Evolutionary conservation across 148 eudicot species (phyloP).

Genomic region (Suaeda aralocaspica): DNA sequence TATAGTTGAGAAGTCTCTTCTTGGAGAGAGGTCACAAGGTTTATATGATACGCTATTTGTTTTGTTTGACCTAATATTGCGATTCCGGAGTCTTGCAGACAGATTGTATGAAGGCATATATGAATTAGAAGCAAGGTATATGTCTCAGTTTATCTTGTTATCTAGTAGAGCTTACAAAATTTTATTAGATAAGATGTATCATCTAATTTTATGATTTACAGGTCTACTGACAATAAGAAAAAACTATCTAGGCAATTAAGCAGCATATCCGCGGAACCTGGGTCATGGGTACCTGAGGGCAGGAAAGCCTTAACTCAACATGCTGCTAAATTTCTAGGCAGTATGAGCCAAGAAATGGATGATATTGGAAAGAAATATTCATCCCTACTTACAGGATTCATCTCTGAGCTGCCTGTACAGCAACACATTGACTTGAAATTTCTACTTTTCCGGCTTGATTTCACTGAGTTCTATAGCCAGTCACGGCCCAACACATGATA

Average conservation of each 20-base stretch:
- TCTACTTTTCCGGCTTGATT: conserved; percentile 89
- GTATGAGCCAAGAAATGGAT: conserved; percentile 70
- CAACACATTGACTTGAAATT: conserved; percentile 93
- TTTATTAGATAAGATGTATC: neutral
- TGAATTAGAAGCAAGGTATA: conserved; percentile 82
- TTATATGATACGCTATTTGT: conserved; percentile 66
- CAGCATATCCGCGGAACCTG: conserved; percentile 52
- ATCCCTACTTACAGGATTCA: conserved; percentile 69
- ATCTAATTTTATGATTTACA: conserved; percentile 33
- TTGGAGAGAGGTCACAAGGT: conserved; percentile 73
- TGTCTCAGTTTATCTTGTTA: conserved; percentile 12
- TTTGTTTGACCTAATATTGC: conserved; percentile 76
- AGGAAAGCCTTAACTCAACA: conserved; percentile 77
- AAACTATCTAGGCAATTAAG: conserved; percentile 31
- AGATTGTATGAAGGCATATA: conserved; percentile 83
- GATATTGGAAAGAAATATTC: conserved; percentile 71
- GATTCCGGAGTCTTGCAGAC: conserved; percentile 83
- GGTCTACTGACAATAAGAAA: conserved; percentile 56
- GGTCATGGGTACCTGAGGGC: conserved; percentile 80
- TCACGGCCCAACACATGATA: conserved; percentile 34
- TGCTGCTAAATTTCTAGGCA: conserved; percentile 69
- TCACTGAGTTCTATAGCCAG: conserved; percentile 82
- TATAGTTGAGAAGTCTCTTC: conserved; percentile 90
- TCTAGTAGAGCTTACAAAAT: neutral
- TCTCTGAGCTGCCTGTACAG: conserved; percentile 80